Base-by-base conservation (phyloP, 2,329 filamentous ascomycete genomes). In the Aspergillus pseudoglaucus region DNA sequence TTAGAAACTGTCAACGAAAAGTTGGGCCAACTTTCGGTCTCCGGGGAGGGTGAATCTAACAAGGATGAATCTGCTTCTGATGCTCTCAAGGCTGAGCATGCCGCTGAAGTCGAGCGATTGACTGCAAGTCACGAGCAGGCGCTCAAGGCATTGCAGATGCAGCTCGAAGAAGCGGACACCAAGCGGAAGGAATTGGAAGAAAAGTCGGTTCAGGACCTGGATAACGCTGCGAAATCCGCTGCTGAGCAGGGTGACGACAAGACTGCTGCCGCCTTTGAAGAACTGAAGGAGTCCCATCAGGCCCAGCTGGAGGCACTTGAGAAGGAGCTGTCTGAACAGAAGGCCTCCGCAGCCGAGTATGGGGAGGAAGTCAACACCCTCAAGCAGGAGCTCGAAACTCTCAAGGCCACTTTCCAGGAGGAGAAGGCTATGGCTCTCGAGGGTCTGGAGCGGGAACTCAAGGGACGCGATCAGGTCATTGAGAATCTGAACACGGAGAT, bases 401-500 rank as follows among this genome's bases (percentile, higher is more conserved):
- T 64, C 43, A 63, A 59, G 42, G 42, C 55, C 32, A 52, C 56
- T 9, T 45, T 64, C 8, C 52, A 60, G 22, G 60, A 63, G 10
- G 61, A 68, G 30, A 67, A 70, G 41, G 62, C 61, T 4, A 39
- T 54, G 15, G 60, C 59, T 23, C 48, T 62, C 20, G 59, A 70
- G 42, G 56, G 52, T 45, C 52, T 68, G 22, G 51, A 64, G 45
- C 53, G 60, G 39, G 64, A 72, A 52, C 55, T 66, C 41, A 63
- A 68, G 51, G 65, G 60, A 38, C 61, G 59, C 2, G 63, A 67
- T 17, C 64, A 64, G 20, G 67, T 69, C 3, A 64, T 69, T 30
- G 64, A 69, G 20, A 68, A 63, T 30, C 60, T 71, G 18, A 64
- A 71, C 42, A 58, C 58, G 17, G 70, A 73, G 48, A 62, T 67